Percentiles rank a stretch among this genome's conserved stretches.
These are phyloP conservation scores for Leptosphaerulina australis DNA, from an alignment of 2,329 filamentous ascomycete genomes.

Conservation along the genomic window DNA sequence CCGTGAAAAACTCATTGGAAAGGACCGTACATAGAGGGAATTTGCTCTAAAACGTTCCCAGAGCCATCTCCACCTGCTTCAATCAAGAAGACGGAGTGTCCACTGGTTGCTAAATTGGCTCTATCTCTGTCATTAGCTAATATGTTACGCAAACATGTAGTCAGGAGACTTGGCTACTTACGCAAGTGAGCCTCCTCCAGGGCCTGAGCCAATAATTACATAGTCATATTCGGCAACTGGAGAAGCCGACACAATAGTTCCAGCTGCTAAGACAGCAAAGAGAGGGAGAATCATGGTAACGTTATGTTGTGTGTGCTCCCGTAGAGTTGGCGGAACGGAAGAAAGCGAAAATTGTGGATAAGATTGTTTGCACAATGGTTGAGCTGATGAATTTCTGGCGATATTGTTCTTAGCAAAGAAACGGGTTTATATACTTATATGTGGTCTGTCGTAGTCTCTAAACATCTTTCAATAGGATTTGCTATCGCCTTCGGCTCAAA, in stretches of 20 bases:
- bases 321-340: too few species aligned
- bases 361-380: too few species aligned
- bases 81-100: conserved; percentile 19
- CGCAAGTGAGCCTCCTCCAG: conserved; percentile 21
- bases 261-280: neutral
- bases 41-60: conserved; percentile 2
- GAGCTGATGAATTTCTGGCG: too few species aligned
- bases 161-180: neutral
- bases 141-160: neutral
- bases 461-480: too few species aligned
- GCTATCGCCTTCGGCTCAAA: too few species aligned
- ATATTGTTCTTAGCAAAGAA: too few species aligned
- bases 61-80: conserved; percentile 21
- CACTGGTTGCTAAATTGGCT: conserved; percentile 14
- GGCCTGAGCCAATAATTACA: conserved; percentile 21
- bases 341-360: too few species aligned
- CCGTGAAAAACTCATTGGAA: neutral
- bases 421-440: too few species aligned
- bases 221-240: conserved; percentile 15
- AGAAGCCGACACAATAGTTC: neutral
- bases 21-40: conserved; percentile 11
- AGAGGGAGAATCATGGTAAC: neutral
- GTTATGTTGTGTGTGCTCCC: too few species aligned
- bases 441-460: too few species aligned
- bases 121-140: neutral